Conservation (phyloP, 169 alveolate genomes). For the Plasmodium reichenowi region DNA sequence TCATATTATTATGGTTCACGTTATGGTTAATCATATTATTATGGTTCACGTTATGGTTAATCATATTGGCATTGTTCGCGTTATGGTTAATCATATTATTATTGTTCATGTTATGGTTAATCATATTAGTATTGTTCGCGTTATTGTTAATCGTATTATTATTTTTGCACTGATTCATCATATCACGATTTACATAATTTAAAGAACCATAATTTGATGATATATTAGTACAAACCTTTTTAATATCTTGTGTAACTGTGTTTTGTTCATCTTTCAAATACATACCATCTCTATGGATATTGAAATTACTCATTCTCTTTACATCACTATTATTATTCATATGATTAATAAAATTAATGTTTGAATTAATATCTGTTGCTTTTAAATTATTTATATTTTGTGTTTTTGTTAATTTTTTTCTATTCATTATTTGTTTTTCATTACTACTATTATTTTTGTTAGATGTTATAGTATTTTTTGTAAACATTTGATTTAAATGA, state of each 20-base stretch:
- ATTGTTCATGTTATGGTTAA: no score
- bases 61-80: neutral
- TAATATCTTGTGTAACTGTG: constrained; percentile 1
- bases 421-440: constrained; percentile 35
- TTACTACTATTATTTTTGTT: constrained; percentile 2
- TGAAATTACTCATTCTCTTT: neutral
- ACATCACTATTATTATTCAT: neutral
- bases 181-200: constrained; percentile 10
- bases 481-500: constrained; percentile 10
- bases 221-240: constrained; percentile 5
- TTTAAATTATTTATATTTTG: constrained; percentile 10
- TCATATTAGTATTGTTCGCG: neutral
- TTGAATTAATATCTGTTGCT: constrained; percentile 8
- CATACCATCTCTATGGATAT: neutral
- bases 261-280: neutral
- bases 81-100: neutral
- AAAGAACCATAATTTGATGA: constrained; percentile 1
- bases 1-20: neutral
- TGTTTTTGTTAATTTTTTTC: constrained; percentile 14
- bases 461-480: constrained; percentile 6
- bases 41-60: no score
- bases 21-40: no score
- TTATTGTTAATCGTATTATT: neutral
- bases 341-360: neutral
- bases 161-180: neutral